Base-by-base conservation (phyloP, 1,284 basidiomycete genomes). In the Chiua sp. region DNA sequence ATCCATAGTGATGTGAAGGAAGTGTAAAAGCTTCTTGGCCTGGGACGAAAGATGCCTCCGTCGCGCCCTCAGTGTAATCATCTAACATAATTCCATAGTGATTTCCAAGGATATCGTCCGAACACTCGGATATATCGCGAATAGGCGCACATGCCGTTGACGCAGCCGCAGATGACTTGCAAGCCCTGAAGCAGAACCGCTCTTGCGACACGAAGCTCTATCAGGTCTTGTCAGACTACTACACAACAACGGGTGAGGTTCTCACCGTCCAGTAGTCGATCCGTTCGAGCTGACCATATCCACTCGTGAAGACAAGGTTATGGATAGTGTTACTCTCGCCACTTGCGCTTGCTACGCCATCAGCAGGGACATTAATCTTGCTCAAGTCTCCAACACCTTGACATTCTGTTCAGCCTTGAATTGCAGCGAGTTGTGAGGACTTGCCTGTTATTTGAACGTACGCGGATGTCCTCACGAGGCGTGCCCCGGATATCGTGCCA, bases 141-240 rank as follows among this genome's bases (percentile, higher is more conserved):
- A 90, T 86, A 67, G 88, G 82, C 59, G 91, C 75, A 71, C 92
- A 93, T 68, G 84, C 79, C 0, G 73, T 75, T 0, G 87, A 80
- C 11, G 90, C 86, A 35, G 77, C 76, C 3, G 81, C 78, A 20
- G 85, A 88, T 48, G 81, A 80, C 58, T 82, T 85, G 73, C 91
- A 93, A 8, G 84, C 90, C 59, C 91, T 82, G 78, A 94, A 83
- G 75, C 91, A 93, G 77, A 92, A 93, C 64, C 84, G 72, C 47
- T 77, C 74, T 64, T 76, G 78, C 4, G 84, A 81, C 55, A 90
- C 77, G 68, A 87, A 88, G 72, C 87, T 87, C 79, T 80, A 57
- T 56, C 46, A 58, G 35, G 57, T 51, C 49, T 42, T 30, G 56
- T 75, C 22, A 76, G 65, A 63, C 51, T 22, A 47, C 50, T 59